Evolutionary conservation across 495 filamentous ascomycete genomes (phyloP), one percentile per base, ranked within the genome.

Genomic region (Niebla homalea): DNA sequence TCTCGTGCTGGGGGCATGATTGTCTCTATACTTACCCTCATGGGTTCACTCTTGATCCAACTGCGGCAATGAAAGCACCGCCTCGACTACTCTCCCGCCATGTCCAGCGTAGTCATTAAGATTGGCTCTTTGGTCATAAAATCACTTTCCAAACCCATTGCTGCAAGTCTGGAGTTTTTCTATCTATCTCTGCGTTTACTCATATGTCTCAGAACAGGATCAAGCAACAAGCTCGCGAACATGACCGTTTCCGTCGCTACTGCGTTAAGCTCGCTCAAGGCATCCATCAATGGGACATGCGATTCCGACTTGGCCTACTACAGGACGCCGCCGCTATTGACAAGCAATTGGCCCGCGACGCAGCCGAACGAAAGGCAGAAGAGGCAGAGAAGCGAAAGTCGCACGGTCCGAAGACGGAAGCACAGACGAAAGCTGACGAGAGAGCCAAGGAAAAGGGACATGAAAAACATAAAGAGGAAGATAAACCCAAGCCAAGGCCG

Each of bases 201-300:
- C 59, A 66, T 71, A 48, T 66, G 54, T 15, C 19, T 12, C 64
- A 98, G 92, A 95, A 87, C 63, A 80, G 77, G 63, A 94, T 99
- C 68, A 97, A 95, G 67, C 75, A 73, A 21, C 89, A 96, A 73
- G 93, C 92, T 15, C 85, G 85, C 57, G 93, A 99, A 61, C 93
- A 97, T 70, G 86, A 89, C 42, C 72, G 80, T 16, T 99, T 97
- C 68, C 85, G 93, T 16, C 67, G 66, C n/a, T 22, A 79, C 36
- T 87, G 83, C 61, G 67, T 87, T 56, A 64, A 65, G 21, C 79
- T 93, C 62, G 93, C 92, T 22, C 92, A 99, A 56, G 64, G 73
- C 6, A 82, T 99, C 32, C 92, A 99, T 64, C 83, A 84, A 54
- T 69, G 94, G 56, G 93, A 97, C 63, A 97, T 99, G 89, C 82